Evolutionary conservation across 345 rosid genomes (phyloP), one percentile per base, ranked within the genome.

Genomic region (Rhodomyrtus tomentosa): DNA sequence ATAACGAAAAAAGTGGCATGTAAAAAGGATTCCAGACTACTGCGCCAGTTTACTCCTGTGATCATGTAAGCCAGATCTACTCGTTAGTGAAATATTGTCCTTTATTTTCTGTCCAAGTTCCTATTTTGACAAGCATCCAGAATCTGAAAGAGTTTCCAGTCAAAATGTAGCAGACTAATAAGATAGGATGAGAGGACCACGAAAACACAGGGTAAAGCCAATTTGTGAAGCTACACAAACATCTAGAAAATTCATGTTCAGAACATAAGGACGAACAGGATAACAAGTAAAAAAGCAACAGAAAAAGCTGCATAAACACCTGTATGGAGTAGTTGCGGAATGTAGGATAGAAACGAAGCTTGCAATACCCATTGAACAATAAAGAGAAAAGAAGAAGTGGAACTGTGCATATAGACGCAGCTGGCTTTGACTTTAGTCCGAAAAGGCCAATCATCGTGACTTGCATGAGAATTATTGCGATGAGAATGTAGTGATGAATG

Each of bases 361-460:
- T 94, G 93, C 98, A 96, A 91, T 96, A 95, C 86, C 94, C 96
- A 15, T 95, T 92, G 92, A 94, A 96, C 87, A 90, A 83, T 74
- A 94, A 82, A 50, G 98, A 93, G 84, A 94, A 86, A 86, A 93
- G 27, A 73, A 96, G 82, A 54, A 96, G 95, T 45, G 96, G 98
- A 80, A 96, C 81, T 29, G 98, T 89, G 84, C 96, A 92, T 52
- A 95, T 88, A 52, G 98, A 91, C 84, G 98, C 97, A 74, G 93
- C 90, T 13, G 99, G 97, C 86, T 94, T 96, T n/a, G 95, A 91
- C 90, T 96, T 96, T 82, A 96, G 92, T 22, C 98, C 95, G 45
- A 96, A 96, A 82, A 94, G 93, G 55, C 99, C 98, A 55, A 96
- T 93, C 98, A 94, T 95, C 1, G 95, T 95, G 84, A 95, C 83